Evolutionary conservation across 2,329 filamentous ascomycete species (phyloP), one percentile per base, ranked within the genome.

Genomic region (Aureobasidium zeae): DNA sequence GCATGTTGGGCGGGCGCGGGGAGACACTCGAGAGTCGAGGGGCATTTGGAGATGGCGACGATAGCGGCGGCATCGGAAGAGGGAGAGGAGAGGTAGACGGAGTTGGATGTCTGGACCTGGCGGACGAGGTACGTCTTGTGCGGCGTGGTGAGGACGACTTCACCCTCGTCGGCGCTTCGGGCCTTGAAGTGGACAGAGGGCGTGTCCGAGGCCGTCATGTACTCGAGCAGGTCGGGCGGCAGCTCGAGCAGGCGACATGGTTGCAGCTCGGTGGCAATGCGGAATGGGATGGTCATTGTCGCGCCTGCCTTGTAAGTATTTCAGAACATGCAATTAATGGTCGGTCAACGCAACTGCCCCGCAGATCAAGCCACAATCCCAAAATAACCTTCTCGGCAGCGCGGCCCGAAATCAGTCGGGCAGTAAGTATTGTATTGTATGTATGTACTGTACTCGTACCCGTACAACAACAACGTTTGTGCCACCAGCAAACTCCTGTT

Each of bases 41-140:
- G 56, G 53, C 64, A 68, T 51, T 66, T 58, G 19, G 69, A 65
- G 49, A 70, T 61, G 44, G 65, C 66, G 57, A 20, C 52, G 57
- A 2, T 51, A 51, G 50, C 57, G 7, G 22, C 20, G 13, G 28
- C 19, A 15, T 35, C 12, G 8, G 8, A 5, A 9, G 47, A 56
- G 16, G 65, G 66, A 37, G 63, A 63, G 17, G 74, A 62, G 26
- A 80, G 55, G 57, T 75, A 74, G 45, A 81, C 65, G 25, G 73
- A 76, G 52, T 81, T 81, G 19, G 77, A 80, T 12, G 77, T 79
- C 52, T 77, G 76, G 41, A 81, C 76, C 58, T 81, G 76, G 52
- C 76, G 75, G 39, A 81, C 61, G 47, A 71, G 68, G 62, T 72
- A 81, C 9, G 76, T 77, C 51, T 71, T 65, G 43, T 65, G 64